Conservation (phyloP, 2,329 filamentous ascomycete species). For the Didymella glomerata region DNA sequence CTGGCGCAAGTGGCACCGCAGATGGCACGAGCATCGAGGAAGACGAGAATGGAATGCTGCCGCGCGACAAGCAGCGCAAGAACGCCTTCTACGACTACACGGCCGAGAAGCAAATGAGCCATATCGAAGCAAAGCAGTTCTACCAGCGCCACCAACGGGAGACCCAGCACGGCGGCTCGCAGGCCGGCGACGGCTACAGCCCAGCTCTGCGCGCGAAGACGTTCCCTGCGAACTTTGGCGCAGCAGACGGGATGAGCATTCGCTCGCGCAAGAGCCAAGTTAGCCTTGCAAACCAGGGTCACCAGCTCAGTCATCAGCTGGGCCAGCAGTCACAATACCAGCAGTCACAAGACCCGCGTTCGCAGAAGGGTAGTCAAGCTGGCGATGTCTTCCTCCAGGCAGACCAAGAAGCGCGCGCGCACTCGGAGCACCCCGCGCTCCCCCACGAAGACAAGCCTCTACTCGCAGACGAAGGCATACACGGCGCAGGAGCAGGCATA, state of each 20-base stretch:
- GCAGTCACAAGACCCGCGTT: slow-evolving; percentile 34
- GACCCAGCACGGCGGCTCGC: slow-evolving; percentile 54
- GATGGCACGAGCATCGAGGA: slow-evolving; percentile 36
- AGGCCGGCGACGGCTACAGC: slow-evolving; percentile 51
- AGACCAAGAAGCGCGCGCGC: slow-evolving; percentile 59
- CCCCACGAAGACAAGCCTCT: slow-evolving; percentile 66
- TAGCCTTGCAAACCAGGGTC: slow-evolving; percentile 42
- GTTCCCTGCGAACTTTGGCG: slow-evolving; percentile 53
- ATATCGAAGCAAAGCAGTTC: slow-evolving; percentile 93
- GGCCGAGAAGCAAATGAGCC: slow-evolving; percentile 91
- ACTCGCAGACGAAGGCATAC: slow-evolving; percentile 63
- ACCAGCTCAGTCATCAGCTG: slow-evolving; percentile 37
- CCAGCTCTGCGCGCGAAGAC: slow-evolving; percentile 57
- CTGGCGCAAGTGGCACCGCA: slow-evolving; percentile 34
- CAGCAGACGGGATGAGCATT: slow-evolving; percentile 51
- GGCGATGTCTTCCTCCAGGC: slow-evolving; percentile 54
- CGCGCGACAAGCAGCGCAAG: slow-evolving; percentile 65
- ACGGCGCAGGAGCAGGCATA: slow-evolving; percentile 66
- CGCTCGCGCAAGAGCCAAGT: slow-evolving; percentile 53
- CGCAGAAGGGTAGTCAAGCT: slow-evolving; percentile 29
- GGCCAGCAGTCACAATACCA: slow-evolving; percentile 36
- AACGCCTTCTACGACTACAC: slow-evolving; percentile 94
- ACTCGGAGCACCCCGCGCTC: slow-evolving; percentile 60
- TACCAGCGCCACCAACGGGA: slow-evolving; percentile 87
- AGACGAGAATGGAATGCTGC: slow-evolving; percentile 51